These are phyloP conservation scores for Eimeria praecox DNA, from an alignment of 169 alveolate species.

Conservation along the genomic window DNA sequence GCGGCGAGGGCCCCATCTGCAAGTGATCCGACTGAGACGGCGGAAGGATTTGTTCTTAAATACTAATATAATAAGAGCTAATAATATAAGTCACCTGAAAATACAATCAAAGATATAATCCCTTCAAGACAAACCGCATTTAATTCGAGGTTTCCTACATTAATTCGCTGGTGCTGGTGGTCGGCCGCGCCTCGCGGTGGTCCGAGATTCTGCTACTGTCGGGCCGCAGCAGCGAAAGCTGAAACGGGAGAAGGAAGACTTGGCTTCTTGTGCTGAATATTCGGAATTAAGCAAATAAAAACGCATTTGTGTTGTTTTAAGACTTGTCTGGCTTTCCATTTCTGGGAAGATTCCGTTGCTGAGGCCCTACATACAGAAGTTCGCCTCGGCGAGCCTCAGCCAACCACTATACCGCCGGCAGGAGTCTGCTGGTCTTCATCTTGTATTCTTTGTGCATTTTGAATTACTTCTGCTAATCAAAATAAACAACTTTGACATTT, in stretches of 20 bases:
- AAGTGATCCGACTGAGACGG: neutral
- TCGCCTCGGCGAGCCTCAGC: constrained; percentile 37
- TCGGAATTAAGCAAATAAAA: neutral
- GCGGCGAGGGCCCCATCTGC: constrained; percentile 55
- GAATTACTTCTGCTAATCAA: neutral
- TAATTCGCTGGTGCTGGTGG: neutral
- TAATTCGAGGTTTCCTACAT: neutral
- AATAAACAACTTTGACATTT: neutral
- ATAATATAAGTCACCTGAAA: neutral
- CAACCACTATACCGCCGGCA: neutral
- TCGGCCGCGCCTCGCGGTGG: constrained; percentile 64
- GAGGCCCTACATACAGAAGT: neutral
- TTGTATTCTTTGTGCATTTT: neutral
- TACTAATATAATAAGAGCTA: neutral
- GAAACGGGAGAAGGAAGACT: neutral
- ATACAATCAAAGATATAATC: neutral
- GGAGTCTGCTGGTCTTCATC: constrained; percentile 3
- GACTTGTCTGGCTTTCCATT: neutral
- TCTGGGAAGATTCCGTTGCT: neutral
- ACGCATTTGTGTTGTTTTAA: neutral
- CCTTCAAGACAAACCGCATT: neutral
- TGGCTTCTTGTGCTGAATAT: neutral
- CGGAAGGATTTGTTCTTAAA: neutral
- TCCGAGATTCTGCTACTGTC: constrained; percentile 14
- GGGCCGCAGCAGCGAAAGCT: constrained; percentile 54